phyloP scores from a whole-genome alignment of 2,329 filamentous ascomycete species.

The Eutypa lata region DNA sequence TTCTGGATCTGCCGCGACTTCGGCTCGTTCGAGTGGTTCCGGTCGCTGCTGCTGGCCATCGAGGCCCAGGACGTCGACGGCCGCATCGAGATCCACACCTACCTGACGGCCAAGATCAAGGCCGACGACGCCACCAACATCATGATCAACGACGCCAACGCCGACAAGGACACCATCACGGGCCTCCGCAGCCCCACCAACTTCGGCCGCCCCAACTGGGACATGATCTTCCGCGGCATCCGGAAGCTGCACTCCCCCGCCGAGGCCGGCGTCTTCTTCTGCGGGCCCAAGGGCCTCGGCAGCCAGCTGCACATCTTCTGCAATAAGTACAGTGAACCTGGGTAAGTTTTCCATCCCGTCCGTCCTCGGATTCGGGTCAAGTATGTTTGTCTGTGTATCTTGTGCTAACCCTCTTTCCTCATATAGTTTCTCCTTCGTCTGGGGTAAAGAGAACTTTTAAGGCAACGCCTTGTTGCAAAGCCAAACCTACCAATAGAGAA shows the following conservation, averaged over 20 bases:
- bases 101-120: slow-evolving; percentile 84
- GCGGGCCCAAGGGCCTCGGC: slow-evolving; percentile 76
- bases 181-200: slow-evolving; percentile 79
- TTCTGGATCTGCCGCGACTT: slow-evolving; percentile 92
- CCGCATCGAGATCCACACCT: slow-evolving; percentile 85
- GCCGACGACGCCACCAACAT: slow-evolving; percentile 84
- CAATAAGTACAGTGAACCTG: slow-evolving; percentile 83
- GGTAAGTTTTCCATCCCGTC: slow-evolving; percentile 48
- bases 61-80: slow-evolving; percentile 82
- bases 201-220: slow-evolving; percentile 85
- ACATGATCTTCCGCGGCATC: slow-evolving; percentile 83
- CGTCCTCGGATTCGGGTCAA: no score
- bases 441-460: slow-evolving; percentile 69
- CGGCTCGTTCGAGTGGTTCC: slow-evolving; percentile 86
- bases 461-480: slow-evolving; percentile 4
- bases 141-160: slow-evolving; percentile 87
- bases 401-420: not conserved
- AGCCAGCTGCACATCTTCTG: slow-evolving; percentile 77
- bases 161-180: slow-evolving; percentile 80
- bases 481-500: not conserved
- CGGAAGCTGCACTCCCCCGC: slow-evolving; percentile 72
- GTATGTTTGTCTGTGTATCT: not conserved
- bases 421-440: slow-evolving; percentile 60
- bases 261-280: slow-evolving; percentile 80
- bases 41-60: slow-evolving; percentile 77